phyloP scores from a whole-genome alignment of 305 asterid genomes.

The Salvia sclarea region DNA sequence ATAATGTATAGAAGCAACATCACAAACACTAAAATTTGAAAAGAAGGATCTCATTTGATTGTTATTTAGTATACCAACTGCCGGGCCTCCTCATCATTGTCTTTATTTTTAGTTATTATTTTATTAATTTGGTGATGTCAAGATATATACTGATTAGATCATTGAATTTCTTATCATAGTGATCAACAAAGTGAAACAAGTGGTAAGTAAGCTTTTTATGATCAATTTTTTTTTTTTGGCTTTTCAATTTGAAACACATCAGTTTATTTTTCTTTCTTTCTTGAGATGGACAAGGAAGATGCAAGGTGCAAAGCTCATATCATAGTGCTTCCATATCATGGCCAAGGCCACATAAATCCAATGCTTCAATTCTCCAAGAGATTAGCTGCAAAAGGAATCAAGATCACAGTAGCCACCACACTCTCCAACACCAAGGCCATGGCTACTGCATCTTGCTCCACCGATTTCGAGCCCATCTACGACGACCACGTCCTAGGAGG shows the following conservation, averaged over 20 bases:
- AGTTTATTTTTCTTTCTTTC: neutral
- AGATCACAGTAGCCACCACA: slow-evolving; percentile 48
- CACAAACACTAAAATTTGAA: neutral
- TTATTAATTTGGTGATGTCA: neutral
- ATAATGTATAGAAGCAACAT: neutral
- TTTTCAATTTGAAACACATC: too few relatives aligned
- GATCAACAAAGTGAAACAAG: neutral
- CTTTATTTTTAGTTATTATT: neutral
- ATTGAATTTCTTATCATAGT: neutral
- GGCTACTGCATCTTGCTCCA: slow-evolving; percentile 20
- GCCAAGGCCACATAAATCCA: slow-evolving; percentile 65
- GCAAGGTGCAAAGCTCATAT: slow-evolving; percentile 40
- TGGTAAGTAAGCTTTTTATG: neutral
- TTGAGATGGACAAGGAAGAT: slow-evolving; percentile 42
- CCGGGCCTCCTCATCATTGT: neutral
- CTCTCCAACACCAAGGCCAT: slow-evolving; percentile 43
- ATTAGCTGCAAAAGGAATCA: slow-evolving; percentile 51
- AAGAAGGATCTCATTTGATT: neutral
- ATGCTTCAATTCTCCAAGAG: slow-evolving; percentile 58
- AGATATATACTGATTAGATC: too few relatives aligned
- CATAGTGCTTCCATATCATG: slow-evolving; percentile 52
- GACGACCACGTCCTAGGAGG: slow-evolving; percentile 51
- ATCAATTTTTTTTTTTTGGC: neutral
- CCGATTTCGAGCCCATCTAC: slow-evolving; percentile 43
- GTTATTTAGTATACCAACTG: neutral